These are phyloP conservation scores for Gloeopeniophorella convolvens DNA, from an alignment of 768 basidiomycete species.

Conservation along the genomic window DNA sequence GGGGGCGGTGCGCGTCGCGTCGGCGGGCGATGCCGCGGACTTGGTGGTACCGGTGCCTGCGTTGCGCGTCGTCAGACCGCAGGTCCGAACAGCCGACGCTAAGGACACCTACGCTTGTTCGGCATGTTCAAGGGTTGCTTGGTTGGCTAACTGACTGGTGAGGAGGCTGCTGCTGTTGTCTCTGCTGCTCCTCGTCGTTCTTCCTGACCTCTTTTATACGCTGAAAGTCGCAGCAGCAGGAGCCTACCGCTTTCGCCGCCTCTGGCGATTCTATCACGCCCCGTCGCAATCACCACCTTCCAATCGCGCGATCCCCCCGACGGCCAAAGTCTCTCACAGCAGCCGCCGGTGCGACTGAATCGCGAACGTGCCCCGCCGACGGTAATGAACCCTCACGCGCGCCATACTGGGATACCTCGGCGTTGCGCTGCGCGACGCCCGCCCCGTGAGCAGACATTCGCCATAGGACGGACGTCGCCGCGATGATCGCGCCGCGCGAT, in stretches of 20 bases:
- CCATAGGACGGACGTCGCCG: slow-evolving; percentile 1
- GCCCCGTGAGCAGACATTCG: neutral
- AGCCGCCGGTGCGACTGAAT: neutral
- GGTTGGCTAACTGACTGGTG: slow-evolving; percentile 3
- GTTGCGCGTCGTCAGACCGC: neutral
- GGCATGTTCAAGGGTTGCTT: slow-evolving; percentile 10
- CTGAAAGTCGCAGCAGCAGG: neutral
- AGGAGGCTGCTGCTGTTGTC: neutral
- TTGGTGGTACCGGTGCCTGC: neutral
- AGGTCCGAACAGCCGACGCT: neutral
- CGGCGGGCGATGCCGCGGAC: neutral
- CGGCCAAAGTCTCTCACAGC: slow-evolving; percentile 13
- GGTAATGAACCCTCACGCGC: neutral
- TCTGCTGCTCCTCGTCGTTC: neutral
- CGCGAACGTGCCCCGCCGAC: slow-evolving; percentile 9
- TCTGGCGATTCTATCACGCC: neutral
- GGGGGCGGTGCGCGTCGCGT: neutral
- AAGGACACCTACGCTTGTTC: slow-evolving; percentile 6
- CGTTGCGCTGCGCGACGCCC: neutral
- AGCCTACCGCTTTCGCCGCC: neutral
- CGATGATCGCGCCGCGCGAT: neutral
- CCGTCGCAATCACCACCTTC: too few species aligned
- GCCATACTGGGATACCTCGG: slow-evolving; percentile 13
- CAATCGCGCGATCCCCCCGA: neutral
- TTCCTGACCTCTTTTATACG: slow-evolving; percentile 3